phyloP scores from a whole-genome alignment of 768 basidiomycete genomes.

The Pulveroboletus sp. region DNA sequence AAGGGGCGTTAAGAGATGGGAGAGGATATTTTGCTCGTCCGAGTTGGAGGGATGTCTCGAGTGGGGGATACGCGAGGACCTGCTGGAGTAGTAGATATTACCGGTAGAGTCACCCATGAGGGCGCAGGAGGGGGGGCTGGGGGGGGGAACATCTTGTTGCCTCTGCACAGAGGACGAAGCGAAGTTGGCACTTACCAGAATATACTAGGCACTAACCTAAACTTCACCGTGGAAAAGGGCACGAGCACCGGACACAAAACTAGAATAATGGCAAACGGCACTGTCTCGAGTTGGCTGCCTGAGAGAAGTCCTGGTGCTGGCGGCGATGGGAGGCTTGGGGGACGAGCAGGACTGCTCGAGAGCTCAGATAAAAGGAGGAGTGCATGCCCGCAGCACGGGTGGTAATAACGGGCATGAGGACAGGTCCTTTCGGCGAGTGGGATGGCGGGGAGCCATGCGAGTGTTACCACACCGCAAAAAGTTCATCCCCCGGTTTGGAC shows the following conservation, averaged over 20 bases:
- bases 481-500: constrained; percentile 26
- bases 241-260: constrained; percentile 9
- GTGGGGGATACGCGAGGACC: constrained; percentile 8
- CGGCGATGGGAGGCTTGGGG: constrained; percentile 7
- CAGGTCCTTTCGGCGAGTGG: constrained; percentile 13
- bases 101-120: constrained; percentile 20
- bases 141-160: constrained; percentile 21
- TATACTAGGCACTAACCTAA: constrained; percentile 8
- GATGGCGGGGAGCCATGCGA: constrained; percentile 19
- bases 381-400: constrained; percentile 22
- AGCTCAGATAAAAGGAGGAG: constrained; percentile 28
- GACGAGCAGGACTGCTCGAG: constrained; percentile 1
- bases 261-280: constrained; percentile 4
- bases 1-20: constrained; percentile 16
- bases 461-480: constrained; percentile 22
- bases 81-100: constrained; percentile 13
- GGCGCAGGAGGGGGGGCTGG: constrained; percentile 5
- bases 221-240: constrained; percentile 31
- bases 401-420: constrained; percentile 29
- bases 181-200: constrained; percentile 19
- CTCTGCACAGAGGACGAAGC: constrained; percentile 6
- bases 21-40: constrained; percentile 13
- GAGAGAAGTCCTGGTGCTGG: background rate
- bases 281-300: constrained; percentile 1
- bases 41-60: constrained; percentile 11